phyloP scores from a whole-genome alignment of 257 asterid genomes.

The Henckelia pumila region DNA sequence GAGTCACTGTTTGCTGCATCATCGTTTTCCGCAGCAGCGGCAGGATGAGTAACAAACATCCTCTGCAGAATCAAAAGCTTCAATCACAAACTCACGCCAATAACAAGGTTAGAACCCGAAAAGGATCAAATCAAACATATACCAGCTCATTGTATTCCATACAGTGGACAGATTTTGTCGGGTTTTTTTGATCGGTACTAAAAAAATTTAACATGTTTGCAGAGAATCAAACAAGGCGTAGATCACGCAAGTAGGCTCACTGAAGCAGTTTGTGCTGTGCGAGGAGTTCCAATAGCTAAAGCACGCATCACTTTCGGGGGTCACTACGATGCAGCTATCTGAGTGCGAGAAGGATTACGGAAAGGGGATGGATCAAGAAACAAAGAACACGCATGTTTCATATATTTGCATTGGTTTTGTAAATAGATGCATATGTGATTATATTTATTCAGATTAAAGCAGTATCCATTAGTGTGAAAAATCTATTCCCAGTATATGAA shows the following conservation, averaged over 20 bases:
- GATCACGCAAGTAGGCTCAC: not conserved
- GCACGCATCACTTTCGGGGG: not conserved
- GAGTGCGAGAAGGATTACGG: not conserved
- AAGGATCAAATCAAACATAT: not conserved
- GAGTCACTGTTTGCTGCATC: constrained; percentile 68
- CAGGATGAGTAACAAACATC: constrained; percentile 26
- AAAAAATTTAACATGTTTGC: not conserved
- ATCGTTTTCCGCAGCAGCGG: constrained; percentile 41
- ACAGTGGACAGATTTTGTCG: not conserved
- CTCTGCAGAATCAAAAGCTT: constrained; percentile 40
- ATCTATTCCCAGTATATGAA: not conserved
- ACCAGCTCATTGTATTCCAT: not conserved
- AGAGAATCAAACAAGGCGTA: not conserved
- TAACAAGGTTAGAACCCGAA: constrained; percentile 43
- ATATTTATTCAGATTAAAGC: not conserved
- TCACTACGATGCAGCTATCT: not conserved
- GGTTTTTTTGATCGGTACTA: not conserved
- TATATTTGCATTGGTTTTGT: not conserved
- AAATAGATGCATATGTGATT: not conserved
- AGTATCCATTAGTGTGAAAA: not conserved
- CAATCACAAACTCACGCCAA: constrained; percentile 49
- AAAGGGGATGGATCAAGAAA: not conserved
- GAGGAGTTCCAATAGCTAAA: not conserved
- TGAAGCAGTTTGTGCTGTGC: not conserved
- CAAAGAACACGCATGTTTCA: not conserved